phyloP scores from a whole-genome alignment of 164 flowering plant genomes.

The Umbellularia californica region DNA sequence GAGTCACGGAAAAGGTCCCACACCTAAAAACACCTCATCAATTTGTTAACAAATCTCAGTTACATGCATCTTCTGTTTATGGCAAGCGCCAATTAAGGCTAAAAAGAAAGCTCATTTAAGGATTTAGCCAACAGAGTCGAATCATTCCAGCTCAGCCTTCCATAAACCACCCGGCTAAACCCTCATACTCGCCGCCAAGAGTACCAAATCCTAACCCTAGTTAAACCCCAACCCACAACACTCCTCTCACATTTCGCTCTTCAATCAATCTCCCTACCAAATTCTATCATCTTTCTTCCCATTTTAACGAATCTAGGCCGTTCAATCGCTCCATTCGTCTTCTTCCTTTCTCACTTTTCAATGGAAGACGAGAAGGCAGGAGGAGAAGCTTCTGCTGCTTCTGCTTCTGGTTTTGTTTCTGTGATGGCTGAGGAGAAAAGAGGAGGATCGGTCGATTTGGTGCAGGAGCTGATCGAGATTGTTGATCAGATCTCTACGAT shows the following conservation, averaged over 20 bases:
- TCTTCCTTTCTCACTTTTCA: background rate
- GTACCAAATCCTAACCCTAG: no score
- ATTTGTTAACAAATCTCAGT: no score
- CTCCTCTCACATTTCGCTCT: background rate
- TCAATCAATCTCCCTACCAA: background rate
- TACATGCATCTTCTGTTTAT: no score
- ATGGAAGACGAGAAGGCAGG: conserved; percentile 2
- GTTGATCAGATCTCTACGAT: conserved; percentile 58
- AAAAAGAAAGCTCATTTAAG: no score
- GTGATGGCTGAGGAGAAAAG: conserved; percentile 34
- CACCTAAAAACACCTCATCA: no score
- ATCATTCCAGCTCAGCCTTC: no score
- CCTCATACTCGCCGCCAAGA: no score
- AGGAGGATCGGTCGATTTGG: conserved; percentile 14
- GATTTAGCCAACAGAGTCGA: no score
- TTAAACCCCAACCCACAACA: background rate
- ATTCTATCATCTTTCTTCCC: background rate
- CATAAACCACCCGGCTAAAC: no score
- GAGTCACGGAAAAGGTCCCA: fast-evolving
- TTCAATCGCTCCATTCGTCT: no score
- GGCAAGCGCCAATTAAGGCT: no score
- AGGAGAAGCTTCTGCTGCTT: background rate
- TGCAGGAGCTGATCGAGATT: conserved; percentile 42
- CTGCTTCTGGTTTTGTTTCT: no score
- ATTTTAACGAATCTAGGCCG: background rate